Base-by-base conservation (phyloP, 345 rosid species). In the Reutealis trisperma region DNA sequence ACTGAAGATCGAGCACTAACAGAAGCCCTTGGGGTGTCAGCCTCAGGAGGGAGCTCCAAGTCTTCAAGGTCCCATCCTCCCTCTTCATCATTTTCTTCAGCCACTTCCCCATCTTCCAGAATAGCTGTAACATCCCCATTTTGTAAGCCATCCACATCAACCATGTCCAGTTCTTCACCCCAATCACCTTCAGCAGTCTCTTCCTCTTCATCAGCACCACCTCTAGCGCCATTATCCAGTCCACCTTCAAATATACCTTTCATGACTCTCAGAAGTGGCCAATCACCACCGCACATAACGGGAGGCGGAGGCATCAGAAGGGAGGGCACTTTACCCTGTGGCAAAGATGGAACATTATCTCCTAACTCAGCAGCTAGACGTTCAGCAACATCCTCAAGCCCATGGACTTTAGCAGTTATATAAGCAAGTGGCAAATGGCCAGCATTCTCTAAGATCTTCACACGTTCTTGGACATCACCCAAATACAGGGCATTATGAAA, bases 21-120 rank as follows among this genome's bases (percentile, higher is more conserved):
- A 34, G 92, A 84, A 77, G 82, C 86, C 82, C 83, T 90, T 6
- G 97, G 96, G 10, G 97, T 93, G 71, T 88, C 99, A 24, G 86
- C 87, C 83, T 93, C 99, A 0, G 92, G 93, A 24, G 99, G 99
- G 19, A 93, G 91, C 73, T 90, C 99, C 84, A 95, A 80, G 84
- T 89, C 97, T 73, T 93, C 99, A 12, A 95, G 97, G 68, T 86
- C 98, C 99, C 99, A 95, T 74, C 99, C 98, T 70, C 88, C 92
- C 75, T 88, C 94, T 24, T 86, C 97, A 1, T 89, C 94, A 64
- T 91, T 82, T 64, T 88, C 95, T 75, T 89, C 94, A 25, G 61
- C 94, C 47, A 42, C 88, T 81, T 90, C 98, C 45, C 86, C 94
- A 75, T 85, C 94, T 57, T 86, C 94, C 83, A 88, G 77, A 65